A percentile compares a stretch with the other conserved stretches of the same genome.
These are phyloP conservation scores for Tetradesmus obliquus DNA, from an alignment of 139 green algal species.

Conservation along the genomic window DNA sequence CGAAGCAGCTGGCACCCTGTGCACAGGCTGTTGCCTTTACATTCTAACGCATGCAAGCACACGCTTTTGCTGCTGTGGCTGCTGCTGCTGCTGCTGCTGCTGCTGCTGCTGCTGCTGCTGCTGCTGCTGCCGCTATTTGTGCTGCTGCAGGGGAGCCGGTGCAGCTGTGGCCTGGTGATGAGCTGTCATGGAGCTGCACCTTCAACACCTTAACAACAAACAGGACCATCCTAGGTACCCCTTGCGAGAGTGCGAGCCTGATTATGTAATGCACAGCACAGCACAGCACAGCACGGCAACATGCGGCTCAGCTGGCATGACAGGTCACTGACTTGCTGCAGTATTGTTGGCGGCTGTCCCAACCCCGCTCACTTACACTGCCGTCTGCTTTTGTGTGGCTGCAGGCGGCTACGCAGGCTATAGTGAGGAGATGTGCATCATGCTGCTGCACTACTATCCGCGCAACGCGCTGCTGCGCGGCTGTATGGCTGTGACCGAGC, in stretches of 20 bases:
- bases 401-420: conserved; percentile 36
- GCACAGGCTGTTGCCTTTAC: too few species aligned
- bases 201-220: conserved; percentile 34
- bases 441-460: conserved; percentile 42
- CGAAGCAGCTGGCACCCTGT: too few species aligned
- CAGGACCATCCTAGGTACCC: neutral
- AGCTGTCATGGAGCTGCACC: conserved; percentile 23
- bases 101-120: too few species aligned
- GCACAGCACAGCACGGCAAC: too few species aligned
- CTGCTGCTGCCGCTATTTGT: too few species aligned
- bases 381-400: neutral
- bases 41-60: too few species aligned
- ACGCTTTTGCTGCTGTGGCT: neutral
- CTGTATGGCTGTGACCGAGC: neutral
- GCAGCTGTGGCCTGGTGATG: conserved; percentile 28
- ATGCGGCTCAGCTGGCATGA: too few species aligned
- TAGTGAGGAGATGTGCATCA: conserved; percentile 37
- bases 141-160: neutral
- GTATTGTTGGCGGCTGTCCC: too few species aligned
- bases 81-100: neutral
- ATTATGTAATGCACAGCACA: too few species aligned
- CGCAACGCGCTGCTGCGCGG: conserved; percentile 18
- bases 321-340: too few species aligned
- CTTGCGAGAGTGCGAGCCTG: too few species aligned
- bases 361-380: too few species aligned